Percentiles rank a stretch among this genome's conserved stretches.
phyloP scores from a whole-genome alignment of 768 basidiomycete species.

The Neoboletus brunneissimus region DNA sequence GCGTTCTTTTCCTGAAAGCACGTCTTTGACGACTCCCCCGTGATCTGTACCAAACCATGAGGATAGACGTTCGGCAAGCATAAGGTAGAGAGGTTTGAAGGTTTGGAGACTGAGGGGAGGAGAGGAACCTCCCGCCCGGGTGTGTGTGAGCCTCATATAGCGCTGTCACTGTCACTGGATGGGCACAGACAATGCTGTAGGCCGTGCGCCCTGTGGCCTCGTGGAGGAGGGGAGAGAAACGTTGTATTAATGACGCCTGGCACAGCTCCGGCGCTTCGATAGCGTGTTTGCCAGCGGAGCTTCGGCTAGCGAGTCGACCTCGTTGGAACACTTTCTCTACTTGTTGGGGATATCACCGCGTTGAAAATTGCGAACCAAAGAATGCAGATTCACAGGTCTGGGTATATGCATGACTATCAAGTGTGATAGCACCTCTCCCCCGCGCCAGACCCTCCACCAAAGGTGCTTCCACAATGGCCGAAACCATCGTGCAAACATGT shows the following conservation, averaged over 20 bases:
- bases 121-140: not conserved
- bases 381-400: not conserved
- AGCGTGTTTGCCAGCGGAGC: not conserved
- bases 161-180: slow-evolving; percentile 1
- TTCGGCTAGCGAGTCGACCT: not conserved
- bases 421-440: not conserved
- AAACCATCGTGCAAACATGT: not conserved
- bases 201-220: slow-evolving; percentile 4
- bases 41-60: slow-evolving; percentile 13
- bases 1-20: slow-evolving; percentile 34
- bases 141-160: slow-evolving; percentile 16
- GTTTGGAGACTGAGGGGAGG: not conserved
- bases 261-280: slow-evolving; percentile 6
- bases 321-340: no score
- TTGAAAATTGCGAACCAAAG: not conserved
- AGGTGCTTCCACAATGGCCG: no score
- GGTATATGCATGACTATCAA: not conserved
- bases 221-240: slow-evolving; percentile 10
- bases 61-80: slow-evolving; percentile 15
- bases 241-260: slow-evolving; percentile 17
- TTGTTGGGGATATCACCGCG: no score
- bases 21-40: slow-evolving; percentile 14
- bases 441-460: not conserved
- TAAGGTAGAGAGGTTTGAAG: not conserved
- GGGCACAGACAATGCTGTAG: not conserved